These are phyloP conservation scores for Santalum album DNA, from an alignment of 164 flowering plant species.

Conservation along the genomic window DNA sequence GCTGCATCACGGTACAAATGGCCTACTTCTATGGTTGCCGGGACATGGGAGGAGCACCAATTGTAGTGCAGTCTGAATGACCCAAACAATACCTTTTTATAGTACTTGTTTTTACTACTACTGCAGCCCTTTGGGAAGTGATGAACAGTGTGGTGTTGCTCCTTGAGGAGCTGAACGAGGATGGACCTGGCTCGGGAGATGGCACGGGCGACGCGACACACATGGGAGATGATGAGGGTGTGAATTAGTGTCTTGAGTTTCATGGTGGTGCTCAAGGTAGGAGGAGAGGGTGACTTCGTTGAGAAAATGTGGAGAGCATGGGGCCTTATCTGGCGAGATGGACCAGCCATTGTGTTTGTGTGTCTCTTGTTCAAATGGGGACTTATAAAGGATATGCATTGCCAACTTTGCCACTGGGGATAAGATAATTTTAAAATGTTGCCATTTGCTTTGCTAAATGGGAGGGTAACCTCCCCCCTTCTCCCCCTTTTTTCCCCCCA, in stretches of 20 bases:
- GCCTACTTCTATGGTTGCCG: conserved; percentile 19
- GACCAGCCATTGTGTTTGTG: conserved; percentile 4
- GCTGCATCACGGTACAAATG: conserved; percentile 48
- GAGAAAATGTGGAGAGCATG: conserved; percentile 29
- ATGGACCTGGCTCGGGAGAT: conserved; percentile 50
- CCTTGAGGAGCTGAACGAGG: conserved; percentile 30
- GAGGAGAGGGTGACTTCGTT: conserved; percentile 24
- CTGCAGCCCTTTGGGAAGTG: conserved; percentile 15
- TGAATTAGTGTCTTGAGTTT: conserved; percentile 60
- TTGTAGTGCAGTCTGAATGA: conserved; percentile 71
- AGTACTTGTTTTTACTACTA: conserved; percentile 18
- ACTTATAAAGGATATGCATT: conserved; percentile 22
- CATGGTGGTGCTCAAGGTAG: conserved; percentile 41
- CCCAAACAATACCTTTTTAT: conserved; percentile 40
- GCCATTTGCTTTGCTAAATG: conserved; percentile 13
- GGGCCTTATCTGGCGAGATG: conserved; percentile 24
- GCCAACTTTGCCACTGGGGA: conserved; percentile 21
- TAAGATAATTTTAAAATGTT: conserved; percentile 7
- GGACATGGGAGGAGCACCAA: conserved; percentile 69
- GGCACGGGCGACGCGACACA: conserved; percentile 37
- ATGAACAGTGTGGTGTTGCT: conserved; percentile 17
- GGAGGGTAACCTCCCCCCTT: too few relatives aligned
- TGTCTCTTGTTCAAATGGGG: conserved; percentile 11
- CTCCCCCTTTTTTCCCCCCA: too few relatives aligned
- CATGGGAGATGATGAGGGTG: conserved; percentile 47